A percentile compares a stretch with the other conserved stretches of the same genome.
phyloP scores from a whole-genome alignment of 768 basidiomycete genomes.

The Leucocoprinus sp. region DNA sequence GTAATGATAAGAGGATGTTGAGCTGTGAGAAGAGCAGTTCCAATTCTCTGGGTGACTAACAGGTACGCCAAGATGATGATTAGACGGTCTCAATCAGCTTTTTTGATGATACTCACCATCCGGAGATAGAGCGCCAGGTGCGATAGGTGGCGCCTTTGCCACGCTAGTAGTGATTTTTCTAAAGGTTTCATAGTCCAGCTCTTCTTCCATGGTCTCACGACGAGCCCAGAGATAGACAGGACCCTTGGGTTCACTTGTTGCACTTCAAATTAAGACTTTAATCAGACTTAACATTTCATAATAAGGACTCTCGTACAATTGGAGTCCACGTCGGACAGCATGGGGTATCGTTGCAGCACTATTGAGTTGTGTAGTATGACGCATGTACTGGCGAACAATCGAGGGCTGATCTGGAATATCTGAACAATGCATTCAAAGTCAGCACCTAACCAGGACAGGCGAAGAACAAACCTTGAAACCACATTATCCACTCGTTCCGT shows the following conservation, averaged over 20 bases:
- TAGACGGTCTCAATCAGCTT: neutral
- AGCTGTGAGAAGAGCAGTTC: slow-evolving; percentile 39
- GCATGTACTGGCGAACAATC: slow-evolving; percentile 72
- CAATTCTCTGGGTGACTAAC: slow-evolving; percentile 32
- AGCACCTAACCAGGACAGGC: neutral
- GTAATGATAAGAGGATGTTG: slow-evolving; percentile 56
- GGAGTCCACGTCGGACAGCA: slow-evolving; percentile 48
- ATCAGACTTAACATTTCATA: neutral
- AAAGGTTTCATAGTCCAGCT: slow-evolving; percentile 35
- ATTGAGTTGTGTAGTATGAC: slow-evolving; percentile 50
- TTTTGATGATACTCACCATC: slow-evolving; percentile 17
- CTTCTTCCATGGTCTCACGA: slow-evolving; percentile 64
- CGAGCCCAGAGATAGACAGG: slow-evolving; percentile 71
- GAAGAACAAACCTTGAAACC: slow-evolving; percentile 46
- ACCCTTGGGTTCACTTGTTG: slow-evolving; percentile 62
- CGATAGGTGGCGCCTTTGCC: slow-evolving; percentile 42
- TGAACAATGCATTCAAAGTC: slow-evolving; percentile 17
- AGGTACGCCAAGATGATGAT: neutral
- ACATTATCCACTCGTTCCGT: slow-evolving; percentile 70
- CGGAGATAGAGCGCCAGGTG: slow-evolving; percentile 39
- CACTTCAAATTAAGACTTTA: slow-evolving; percentile 27
- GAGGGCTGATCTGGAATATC: slow-evolving; percentile 65
- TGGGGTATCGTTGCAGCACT: slow-evolving; percentile 45
- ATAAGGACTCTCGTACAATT: slow-evolving; percentile 42
- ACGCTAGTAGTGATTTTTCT: slow-evolving; percentile 15